Evolutionary conservation across 2,329 filamentous ascomycete genomes (phyloP).

Genomic region (Trichoderma sp.): DNA sequence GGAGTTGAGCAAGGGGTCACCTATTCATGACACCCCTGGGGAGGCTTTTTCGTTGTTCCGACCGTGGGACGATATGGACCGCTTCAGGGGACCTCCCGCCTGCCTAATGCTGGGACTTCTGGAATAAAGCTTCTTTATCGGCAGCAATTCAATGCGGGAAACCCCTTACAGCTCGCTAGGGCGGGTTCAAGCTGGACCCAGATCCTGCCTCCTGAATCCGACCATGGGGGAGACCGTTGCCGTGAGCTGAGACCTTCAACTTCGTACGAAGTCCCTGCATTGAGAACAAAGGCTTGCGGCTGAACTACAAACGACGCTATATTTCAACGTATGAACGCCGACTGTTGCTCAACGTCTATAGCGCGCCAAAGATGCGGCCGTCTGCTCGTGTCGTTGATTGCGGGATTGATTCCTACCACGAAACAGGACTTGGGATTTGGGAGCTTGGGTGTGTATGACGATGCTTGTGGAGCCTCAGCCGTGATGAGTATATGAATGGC

Average conservation of each 20-base stretch:
- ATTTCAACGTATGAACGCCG: conserved; percentile 5
- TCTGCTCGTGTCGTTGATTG: conserved; percentile 23
- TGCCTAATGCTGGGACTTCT: conserved; percentile 6
- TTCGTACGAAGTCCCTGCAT: background rate
- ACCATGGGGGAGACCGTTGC: background rate
- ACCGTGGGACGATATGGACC: conserved; percentile 12
- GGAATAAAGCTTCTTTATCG: conserved; percentile 6
- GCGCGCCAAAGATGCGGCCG: conserved; percentile 15
- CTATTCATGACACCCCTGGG: conserved; percentile 17
- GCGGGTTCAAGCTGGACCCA: background rate
- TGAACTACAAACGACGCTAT: conserved; percentile 16
- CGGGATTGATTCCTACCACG: conserved; percentile 10
- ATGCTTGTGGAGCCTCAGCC: conserved; percentile 24
- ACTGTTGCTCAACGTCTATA: conserved; percentile 9
- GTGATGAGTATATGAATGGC: conserved; percentile 7
- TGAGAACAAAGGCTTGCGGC: conserved; percentile 21
- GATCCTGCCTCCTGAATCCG: conserved; percentile 14
- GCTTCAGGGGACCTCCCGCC: conserved; percentile 10
- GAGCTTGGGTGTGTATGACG: conserved; percentile 23
- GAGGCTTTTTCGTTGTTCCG: conserved; percentile 16
- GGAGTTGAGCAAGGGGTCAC: conserved; percentile 17
- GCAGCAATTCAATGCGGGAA: conserved; percentile 5
- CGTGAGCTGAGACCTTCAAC: background rate
- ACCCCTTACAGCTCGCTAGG: conserved; percentile 1
- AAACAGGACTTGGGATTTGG: conserved; percentile 10